These are phyloP conservation scores for Mucor circinelloides DNA, from an alignment of 371 early-diverging fungal genomes.

Conservation along the genomic window DNA sequence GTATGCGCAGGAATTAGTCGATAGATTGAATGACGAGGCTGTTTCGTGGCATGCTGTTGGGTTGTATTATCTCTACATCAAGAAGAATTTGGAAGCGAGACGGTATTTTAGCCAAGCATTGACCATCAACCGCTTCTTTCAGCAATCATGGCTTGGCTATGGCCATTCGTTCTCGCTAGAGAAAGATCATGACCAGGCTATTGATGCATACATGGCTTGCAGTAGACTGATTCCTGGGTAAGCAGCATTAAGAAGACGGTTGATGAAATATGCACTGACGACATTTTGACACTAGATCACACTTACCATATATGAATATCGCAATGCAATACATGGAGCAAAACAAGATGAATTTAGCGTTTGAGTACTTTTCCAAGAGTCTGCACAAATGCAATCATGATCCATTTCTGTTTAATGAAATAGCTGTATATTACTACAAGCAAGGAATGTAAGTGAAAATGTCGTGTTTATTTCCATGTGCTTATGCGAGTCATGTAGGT, in stretches of 20 bases:
- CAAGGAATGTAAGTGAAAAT: slow-evolving; percentile 47
- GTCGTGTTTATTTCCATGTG: not conserved
- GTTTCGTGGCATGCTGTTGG: slow-evolving; percentile 78
- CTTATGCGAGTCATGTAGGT: slow-evolving; percentile 34
- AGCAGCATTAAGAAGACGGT: not conserved
- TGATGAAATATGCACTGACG: not conserved
- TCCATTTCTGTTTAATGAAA: slow-evolving; percentile 69
- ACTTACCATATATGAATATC: slow-evolving; percentile 70
- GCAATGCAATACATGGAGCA: slow-evolving; percentile 76
- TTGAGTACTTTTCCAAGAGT: slow-evolving; percentile 60
- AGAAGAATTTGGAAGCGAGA: slow-evolving; percentile 63
- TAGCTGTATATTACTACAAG: slow-evolving; percentile 65
- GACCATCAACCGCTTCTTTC: slow-evolving; percentile 62
- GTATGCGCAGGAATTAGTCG: slow-evolving; percentile 44
- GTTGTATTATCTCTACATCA: slow-evolving; percentile 65
- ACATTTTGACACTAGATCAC: slow-evolving; percentile 48
- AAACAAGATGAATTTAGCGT: slow-evolving; percentile 54
- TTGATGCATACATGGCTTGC: slow-evolving; percentile 70
- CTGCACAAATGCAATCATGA: slow-evolving; percentile 58
- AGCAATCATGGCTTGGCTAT: slow-evolving; percentile 77
- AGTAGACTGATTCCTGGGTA: slow-evolving; percentile 70
- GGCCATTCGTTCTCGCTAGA: slow-evolving; percentile 81
- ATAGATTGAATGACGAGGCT: slow-evolving; percentile 32
- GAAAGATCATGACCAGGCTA: slow-evolving; percentile 79
- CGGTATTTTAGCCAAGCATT: slow-evolving; percentile 57